Conservation (phyloP, 352 stramenopile species). For the Phytophthora macrochlamydospora region DNA sequence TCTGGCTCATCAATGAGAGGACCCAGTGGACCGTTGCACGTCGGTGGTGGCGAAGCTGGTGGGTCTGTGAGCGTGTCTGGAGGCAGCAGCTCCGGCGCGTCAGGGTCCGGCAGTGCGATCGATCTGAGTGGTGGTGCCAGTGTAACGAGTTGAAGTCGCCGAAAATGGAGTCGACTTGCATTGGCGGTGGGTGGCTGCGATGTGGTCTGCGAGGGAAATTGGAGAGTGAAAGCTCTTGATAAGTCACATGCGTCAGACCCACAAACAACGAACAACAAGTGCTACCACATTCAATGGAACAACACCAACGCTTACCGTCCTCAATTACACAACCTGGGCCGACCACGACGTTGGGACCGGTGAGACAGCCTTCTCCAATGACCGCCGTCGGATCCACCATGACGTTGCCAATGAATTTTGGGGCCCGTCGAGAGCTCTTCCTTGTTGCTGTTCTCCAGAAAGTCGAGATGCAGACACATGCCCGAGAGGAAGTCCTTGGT, state of each 20-base stretch:
- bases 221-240: no score
- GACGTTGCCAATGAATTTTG: constrained; percentile 86
- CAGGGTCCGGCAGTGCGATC: no score
- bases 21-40: no score
- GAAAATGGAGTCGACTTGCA: constrained; percentile 1
- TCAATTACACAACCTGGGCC: constrained; percentile 85
- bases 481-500: constrained; percentile 89
- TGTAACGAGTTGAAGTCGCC: neutral
- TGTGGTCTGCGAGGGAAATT: no score
- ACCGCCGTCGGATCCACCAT: constrained; percentile 80
- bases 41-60: no score
- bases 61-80: no score
- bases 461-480: constrained; percentile 88
- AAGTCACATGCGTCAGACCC: no score
- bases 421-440: constrained; percentile 54
- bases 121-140: no score
- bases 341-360: constrained; percentile 88
- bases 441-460: constrained; percentile 53
- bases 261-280: no score
- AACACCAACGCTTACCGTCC: constrained; percentile 48
- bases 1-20: no score
- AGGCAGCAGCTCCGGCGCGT: no score
- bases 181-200: neutral
- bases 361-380: constrained; percentile 80
- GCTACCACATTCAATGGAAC: neutral